phyloP scores from a whole-genome alignment of 306 rosid species.

The Vigna angularis region DNA sequence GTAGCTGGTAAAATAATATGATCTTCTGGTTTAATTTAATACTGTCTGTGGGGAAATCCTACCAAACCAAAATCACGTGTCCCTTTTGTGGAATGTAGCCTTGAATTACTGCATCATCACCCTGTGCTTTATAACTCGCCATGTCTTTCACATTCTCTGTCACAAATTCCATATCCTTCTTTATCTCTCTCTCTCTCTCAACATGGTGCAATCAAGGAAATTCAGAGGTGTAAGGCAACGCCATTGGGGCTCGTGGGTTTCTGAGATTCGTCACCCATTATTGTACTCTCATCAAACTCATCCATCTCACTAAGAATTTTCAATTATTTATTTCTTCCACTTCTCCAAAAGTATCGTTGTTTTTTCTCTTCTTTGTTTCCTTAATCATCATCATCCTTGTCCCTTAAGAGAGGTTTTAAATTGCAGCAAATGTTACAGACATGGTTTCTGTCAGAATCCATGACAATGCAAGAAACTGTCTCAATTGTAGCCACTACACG shows the following conservation, averaged over 20 bases:
- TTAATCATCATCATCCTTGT: background rate
- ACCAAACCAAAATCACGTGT: constrained; percentile 49
- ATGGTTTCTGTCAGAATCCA: too few relatives aligned
- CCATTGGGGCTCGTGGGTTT: constrained; percentile 95
- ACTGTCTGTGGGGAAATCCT: constrained; percentile 35
- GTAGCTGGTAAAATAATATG: background rate
- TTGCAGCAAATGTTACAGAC: too few relatives aligned
- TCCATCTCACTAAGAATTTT: background rate
- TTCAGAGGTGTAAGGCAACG: constrained; percentile 92
- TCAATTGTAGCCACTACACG: too few relatives aligned
- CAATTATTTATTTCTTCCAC: constrained; percentile 2
- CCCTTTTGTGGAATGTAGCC: constrained; percentile 39
- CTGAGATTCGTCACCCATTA: constrained; percentile 90
- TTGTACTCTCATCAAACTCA: constrained; percentile 58
- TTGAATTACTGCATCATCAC: constrained; percentile 40
- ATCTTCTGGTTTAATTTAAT: constrained; percentile 15
- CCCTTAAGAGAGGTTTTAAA: too few relatives aligned
- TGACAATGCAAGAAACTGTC: too few relatives aligned
- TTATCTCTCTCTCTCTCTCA: background rate
- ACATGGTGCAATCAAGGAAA: constrained; percentile 71
- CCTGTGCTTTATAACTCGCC: constrained; percentile 40
- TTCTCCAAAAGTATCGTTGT: background rate
- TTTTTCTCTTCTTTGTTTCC: background rate
- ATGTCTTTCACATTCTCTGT: constrained; percentile 36
- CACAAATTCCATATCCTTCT: constrained; percentile 7